Evolutionary conservation across 306 rosid genomes (phyloP).

Genomic region (Bauhinia variegata): DNA sequence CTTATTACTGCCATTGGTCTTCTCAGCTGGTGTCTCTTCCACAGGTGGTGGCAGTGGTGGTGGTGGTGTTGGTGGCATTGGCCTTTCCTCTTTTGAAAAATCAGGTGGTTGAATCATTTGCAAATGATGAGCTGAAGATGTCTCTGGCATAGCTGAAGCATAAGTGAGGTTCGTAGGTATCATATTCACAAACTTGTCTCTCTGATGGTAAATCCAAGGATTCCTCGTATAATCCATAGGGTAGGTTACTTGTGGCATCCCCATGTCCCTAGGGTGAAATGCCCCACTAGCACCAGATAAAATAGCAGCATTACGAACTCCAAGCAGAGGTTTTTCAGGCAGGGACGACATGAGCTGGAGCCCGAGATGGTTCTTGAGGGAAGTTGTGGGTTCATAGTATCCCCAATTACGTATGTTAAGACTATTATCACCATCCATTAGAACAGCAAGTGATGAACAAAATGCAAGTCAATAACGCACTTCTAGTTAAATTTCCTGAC

Average conservation of each 20-base stretch:
- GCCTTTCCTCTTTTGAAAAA: slow-evolving; percentile 62
- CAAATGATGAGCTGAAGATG: slow-evolving; percentile 64
- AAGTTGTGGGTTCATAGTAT: slow-evolving; percentile 74
- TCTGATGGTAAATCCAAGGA: slow-evolving; percentile 77
- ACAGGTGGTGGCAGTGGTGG: too few species aligned
- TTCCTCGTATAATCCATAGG: slow-evolving; percentile 80
- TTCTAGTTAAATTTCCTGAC: slow-evolving; percentile 34
- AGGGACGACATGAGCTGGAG: slow-evolving; percentile 88
- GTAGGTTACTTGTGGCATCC: slow-evolving; percentile 62
- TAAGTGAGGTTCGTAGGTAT: slow-evolving; percentile 64
- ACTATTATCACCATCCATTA: slow-evolving; percentile 89
- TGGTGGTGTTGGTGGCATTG: too few species aligned
- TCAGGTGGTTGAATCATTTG: slow-evolving; percentile 70
- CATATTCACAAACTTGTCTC: slow-evolving; percentile 75
- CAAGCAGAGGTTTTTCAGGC: slow-evolving; percentile 68
- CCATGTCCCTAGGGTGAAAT: slow-evolving; percentile 70
- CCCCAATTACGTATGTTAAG: slow-evolving; percentile 94
- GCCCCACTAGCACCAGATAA: slow-evolving; percentile 58
- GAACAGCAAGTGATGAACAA: slow-evolving; percentile 37
- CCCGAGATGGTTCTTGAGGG: slow-evolving; percentile 79
- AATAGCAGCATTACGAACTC: slow-evolving; percentile 64
- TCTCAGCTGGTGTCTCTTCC: slow-evolving; percentile 58
- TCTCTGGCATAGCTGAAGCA: slow-evolving; percentile 58
- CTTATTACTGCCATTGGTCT: slow-evolving; percentile 60
- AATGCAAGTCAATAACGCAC: slow-evolving; percentile 34